These are phyloP conservation scores for Westerdykella aurantiaca DNA, from an alignment of 2,329 filamentous ascomycete genomes.

Conservation along the genomic window DNA sequence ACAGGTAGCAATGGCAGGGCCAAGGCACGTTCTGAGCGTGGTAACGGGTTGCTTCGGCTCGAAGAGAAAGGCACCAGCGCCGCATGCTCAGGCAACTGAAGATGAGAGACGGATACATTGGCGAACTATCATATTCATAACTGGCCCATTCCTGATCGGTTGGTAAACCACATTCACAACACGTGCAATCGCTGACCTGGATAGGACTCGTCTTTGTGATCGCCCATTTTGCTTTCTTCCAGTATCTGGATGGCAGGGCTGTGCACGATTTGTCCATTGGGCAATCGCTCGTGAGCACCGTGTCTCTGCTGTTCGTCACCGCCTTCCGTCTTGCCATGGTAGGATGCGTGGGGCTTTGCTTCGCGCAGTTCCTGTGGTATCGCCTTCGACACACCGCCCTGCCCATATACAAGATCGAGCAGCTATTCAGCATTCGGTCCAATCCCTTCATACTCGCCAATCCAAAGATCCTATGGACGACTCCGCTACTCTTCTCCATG, in stretches of 20 bases:
- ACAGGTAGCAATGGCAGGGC: too few species aligned
- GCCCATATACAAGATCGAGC: background rate
- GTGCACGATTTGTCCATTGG: background rate
- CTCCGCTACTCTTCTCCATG: background rate
- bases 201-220: background rate
- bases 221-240: background rate
- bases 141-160: background rate
- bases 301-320: background rate
- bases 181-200: background rate
- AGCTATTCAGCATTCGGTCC: slow-evolving; percentile 1
- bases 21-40: too few species aligned
- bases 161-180: background rate
- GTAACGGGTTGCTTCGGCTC: too few species aligned
- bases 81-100: too few species aligned
- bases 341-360: background rate
- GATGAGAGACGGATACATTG: background rate
- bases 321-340: background rate
- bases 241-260: background rate
- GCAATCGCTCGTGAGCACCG: background rate
- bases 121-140: background rate
- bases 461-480: background rate
- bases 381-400: slow-evolving; percentile 1
- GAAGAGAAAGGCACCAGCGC: too few species aligned
- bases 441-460: background rate
- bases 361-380: slow-evolving; percentile 6